phyloP scores from a whole-genome alignment of 495 filamentous ascomycete genomes.

The Saxophila tyrrhenica region DNA sequence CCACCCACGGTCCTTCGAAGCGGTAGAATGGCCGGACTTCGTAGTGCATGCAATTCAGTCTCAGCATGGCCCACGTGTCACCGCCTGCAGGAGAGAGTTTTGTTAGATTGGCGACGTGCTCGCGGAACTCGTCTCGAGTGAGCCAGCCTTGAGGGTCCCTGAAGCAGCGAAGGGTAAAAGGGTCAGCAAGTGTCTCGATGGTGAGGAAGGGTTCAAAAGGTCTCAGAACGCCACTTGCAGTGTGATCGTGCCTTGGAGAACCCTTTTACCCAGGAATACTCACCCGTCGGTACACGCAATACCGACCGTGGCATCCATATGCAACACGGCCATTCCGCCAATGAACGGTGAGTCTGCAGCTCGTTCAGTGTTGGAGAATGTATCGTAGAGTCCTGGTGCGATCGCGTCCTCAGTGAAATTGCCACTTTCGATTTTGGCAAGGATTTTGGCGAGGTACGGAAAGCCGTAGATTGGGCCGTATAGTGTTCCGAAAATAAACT shows the following conservation, averaged over 20 bases:
- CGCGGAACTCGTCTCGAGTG: constrained; percentile 35
- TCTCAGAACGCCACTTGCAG: too few relatives aligned
- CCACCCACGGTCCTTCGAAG: constrained; percentile 37
- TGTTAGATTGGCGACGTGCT: constrained; percentile 36
- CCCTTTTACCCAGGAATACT: too few relatives aligned
- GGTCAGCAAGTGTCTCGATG: too few relatives aligned
- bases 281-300: constrained; percentile 58
- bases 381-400: constrained; percentile 38
- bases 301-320: constrained; percentile 36
- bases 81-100: constrained; percentile 41
- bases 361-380: too few relatives aligned
- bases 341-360: too few relatives aligned
- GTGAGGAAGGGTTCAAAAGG: too few relatives aligned
- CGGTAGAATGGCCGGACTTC: constrained; percentile 46
- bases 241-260: too few relatives aligned
- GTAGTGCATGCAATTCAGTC: constrained; percentile 46
- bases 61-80: constrained; percentile 46
- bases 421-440: constrained; percentile 43
- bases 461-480: constrained; percentile 54
- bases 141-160: constrained; percentile 32
- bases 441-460: constrained; percentile 40
- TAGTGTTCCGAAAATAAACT: constrained; percentile 35
- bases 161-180: too few relatives aligned
- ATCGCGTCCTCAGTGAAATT: constrained; percentile 44
- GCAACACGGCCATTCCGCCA: constrained; percentile 1